phyloP scores from a whole-genome alignment of 768 basidiomycete genomes.

The Suillus subalutaceus region DNA sequence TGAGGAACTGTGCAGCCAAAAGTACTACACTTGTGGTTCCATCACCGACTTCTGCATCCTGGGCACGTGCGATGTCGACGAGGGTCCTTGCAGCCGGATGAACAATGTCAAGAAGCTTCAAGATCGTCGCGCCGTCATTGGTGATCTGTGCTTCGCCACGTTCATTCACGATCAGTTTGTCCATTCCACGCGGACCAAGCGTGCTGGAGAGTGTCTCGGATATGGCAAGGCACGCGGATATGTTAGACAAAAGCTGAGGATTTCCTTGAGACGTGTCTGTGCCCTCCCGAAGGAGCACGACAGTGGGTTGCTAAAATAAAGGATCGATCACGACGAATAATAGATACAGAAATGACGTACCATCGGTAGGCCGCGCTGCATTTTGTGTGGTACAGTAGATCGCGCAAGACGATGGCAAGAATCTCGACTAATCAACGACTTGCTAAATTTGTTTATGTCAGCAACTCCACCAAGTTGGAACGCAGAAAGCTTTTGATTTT shows the following conservation, averaged over 20 bases:
- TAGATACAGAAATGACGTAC: slow-evolving; percentile 37
- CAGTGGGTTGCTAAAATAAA: slow-evolving; percentile 85
- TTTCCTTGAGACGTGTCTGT: slow-evolving; percentile 96
- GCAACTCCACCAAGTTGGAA: too few species aligned
- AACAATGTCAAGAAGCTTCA: slow-evolving; percentile 96
- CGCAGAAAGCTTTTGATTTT: too few species aligned
- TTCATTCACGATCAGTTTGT: slow-evolving; percentile 93
- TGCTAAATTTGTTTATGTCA: too few species aligned
- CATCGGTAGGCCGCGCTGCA: slow-evolving; percentile 86
- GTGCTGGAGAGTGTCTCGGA: slow-evolving; percentile 90
- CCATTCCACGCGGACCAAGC: slow-evolving; percentile 98
- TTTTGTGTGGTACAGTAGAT: slow-evolving; percentile 43
- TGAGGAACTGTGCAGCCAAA: slow-evolving; percentile 90
- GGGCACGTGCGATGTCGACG: slow-evolving; percentile 97
- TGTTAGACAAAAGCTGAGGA: slow-evolving; percentile 91
- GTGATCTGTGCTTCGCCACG: slow-evolving; percentile 98
- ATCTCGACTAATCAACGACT: not conserved
- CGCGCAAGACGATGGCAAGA: slow-evolving; percentile 16
- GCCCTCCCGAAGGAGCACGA: slow-evolving; percentile 94
- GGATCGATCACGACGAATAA: slow-evolving; percentile 8
- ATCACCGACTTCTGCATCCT: slow-evolving; percentile 98
- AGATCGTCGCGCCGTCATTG: slow-evolving; percentile 98
- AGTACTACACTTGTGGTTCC: slow-evolving; percentile 97
- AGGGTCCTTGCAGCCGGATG: slow-evolving; percentile 98
- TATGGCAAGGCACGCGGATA: slow-evolving; percentile 94